Percentiles rank a stretch among this genome's conserved stretches.
Conservation (phyloP, 139 green algal genomes). For the Auxenochlorella pyrenoidosa region DNA sequence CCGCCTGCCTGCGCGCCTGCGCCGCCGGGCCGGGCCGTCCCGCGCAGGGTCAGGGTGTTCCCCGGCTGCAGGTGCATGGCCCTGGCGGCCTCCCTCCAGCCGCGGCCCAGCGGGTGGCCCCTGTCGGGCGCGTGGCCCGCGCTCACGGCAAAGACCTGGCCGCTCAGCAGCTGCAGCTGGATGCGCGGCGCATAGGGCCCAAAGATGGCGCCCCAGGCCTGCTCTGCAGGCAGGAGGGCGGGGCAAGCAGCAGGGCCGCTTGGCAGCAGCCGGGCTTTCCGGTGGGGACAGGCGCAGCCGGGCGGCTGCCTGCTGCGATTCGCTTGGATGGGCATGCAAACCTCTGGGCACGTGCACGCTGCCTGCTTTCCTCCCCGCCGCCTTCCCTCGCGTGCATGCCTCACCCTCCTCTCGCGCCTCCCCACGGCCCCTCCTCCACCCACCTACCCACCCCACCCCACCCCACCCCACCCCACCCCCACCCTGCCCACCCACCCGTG, state of each 20-base stretch:
- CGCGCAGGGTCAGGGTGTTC: neutral
- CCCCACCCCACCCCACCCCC: too few relatives aligned
- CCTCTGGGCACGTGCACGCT: too few relatives aligned
- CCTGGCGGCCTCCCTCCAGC: neutral
- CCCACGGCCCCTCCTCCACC: too few relatives aligned
- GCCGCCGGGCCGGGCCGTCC: too few relatives aligned
- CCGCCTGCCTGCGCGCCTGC: too few relatives aligned
- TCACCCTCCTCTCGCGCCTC: neutral
- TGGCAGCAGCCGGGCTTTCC: too few relatives aligned
- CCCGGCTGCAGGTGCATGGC: neutral
- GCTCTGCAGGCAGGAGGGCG: neutral
- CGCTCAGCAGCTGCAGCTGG: neutral
- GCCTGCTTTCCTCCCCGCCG: too few relatives aligned
- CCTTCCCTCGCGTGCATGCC: too few relatives aligned
- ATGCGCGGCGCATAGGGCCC: neutral
- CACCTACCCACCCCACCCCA: too few relatives aligned
- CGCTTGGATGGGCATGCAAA: too few relatives aligned
- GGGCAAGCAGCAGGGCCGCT: neutral
- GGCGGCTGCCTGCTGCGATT: too few relatives aligned
- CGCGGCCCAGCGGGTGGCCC: neutral
- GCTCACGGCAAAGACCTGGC: neutral
- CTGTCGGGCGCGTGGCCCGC: neutral
- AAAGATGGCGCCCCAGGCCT: neutral
- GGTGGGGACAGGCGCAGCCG: too few relatives aligned
- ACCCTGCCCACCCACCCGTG: neutral